Evolutionary conservation across 2,329 filamentous ascomycete species (phyloP), one percentile per base, ranked within the genome.

Genomic region (Phyllosticta capitalensis): DNA sequence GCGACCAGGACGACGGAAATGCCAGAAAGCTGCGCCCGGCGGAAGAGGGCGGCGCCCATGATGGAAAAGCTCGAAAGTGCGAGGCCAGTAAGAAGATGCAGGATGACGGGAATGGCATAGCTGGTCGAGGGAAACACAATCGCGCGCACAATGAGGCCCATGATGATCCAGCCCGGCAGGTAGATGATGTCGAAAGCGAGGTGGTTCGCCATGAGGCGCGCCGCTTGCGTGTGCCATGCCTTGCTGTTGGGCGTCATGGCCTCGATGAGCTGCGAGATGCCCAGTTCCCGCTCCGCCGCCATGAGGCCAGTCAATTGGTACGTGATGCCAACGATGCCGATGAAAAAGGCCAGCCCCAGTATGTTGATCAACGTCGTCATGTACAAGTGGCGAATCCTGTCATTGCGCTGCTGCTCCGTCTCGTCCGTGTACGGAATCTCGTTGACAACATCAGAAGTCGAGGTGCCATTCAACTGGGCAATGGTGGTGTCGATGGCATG

Each of bases 291-390:
- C 74, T 96, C 92, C 1, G 86, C 84, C 7, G 92, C 91, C 70
- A 95, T 86, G 66, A 92, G 85, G 9, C 92, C 92, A 0, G 90
- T 89, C 60, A 95, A 78, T 67, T 96, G 91, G 70, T 96, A 96
- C 45, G 86, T 87, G 24, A 96, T 82, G 58, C 89, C 90, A 52
- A 94, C 85, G 58, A 94, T 81, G 20, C 85, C 87, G 55, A 91
- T 83, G 66, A 95, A 85, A 68, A 95, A 90, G 0, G 86, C 85
- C 20, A 95, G 85, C 17, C 80, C 90, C 64, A 96, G 78, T 64
- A 90, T 89, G 65, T 87, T 84, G 67, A 89, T 86, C 61, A 96
- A 82, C 2, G 84, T 79, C 1, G 79, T 77, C 79, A 92, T 90
- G 70, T 91, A 96, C 4, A 81, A 71, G 9, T 80, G 76, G 9